Evolutionary conservation across 768 basidiomycete species (phyloP), one percentile per base, ranked within the genome.

Genomic region (Tricholoma furcatifolium): DNA sequence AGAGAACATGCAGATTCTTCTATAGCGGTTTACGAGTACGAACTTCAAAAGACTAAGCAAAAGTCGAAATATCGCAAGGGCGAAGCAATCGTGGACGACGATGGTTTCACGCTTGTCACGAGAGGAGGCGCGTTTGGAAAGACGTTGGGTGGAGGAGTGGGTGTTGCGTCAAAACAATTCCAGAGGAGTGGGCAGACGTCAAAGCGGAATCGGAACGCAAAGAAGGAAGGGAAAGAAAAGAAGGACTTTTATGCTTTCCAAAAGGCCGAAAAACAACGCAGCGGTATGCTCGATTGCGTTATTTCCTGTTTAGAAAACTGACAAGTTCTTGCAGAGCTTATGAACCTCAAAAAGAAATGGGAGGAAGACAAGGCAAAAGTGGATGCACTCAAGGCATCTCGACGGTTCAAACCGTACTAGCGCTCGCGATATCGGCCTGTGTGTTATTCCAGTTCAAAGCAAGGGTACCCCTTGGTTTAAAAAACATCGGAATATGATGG

Each of bases 101-200:
- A 98, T 56, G 94, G 94, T 2, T 98, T 96, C 67, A 96, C 93
- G 10, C 81, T 98, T 11, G 94, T 98, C 32, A 90, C 87, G n/a
- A 79, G 94, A 34, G 91, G 93, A 4, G 94, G 94, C 11, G 87
- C 88, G 18, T 94, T 94, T 61, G 93, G 94, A 4, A 78, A 91
- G 64, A 91, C 91, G 1, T 73, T 93, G 4, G 93, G 93, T 24
- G 92, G 93, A 12, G 93, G 91, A 1, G 74, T 78, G 67, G 81
- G 67, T 69, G 65, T 80, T 71, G 71, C 84, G 69, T 69, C 83
- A 66, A 90, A 88, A 67, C 71, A 72, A 71, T 67, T 84, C 76
- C 74, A 91, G 77, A 71, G 84, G 76, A 74, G 74, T 61, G 68
- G 84, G 66, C 54, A 83, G 77, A 69, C 83, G 18, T 59, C 67